These are phyloP conservation scores for Euclidium syriacum DNA, from an alignment of 345 rosid genomes.

Conservation along the genomic window DNA sequence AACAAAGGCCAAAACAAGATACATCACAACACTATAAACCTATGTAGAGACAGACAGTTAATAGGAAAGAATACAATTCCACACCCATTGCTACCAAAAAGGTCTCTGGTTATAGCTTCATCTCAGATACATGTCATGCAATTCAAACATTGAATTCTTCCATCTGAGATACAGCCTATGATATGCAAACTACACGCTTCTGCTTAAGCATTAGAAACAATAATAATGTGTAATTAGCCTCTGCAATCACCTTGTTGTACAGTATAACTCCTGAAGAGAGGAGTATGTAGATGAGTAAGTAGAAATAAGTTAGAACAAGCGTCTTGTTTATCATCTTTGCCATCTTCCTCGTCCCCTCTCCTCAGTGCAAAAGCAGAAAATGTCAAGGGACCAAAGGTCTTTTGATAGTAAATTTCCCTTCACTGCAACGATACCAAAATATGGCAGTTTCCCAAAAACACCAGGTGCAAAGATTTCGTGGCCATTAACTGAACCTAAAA, in stretches of 20 bases:
- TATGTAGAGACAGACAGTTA: background rate
- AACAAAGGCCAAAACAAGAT: background rate
- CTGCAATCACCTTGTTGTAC: conserved; percentile 74
- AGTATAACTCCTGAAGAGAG: conserved; percentile 92
- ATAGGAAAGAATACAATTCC: background rate
- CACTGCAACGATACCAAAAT: conserved; percentile 15
- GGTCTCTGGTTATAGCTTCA: background rate
- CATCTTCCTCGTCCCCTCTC: conserved; percentile 23
- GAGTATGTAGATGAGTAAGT: conserved; percentile 71
- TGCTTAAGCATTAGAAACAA: background rate
- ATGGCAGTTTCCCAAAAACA: background rate
- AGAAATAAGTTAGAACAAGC: conserved; percentile 73
- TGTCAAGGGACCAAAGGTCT: background rate
- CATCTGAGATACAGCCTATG: background rate
- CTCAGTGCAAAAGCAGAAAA: conserved; percentile 12
- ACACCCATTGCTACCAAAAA: background rate
- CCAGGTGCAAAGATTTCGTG: background rate
- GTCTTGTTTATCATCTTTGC: conserved; percentile 66
- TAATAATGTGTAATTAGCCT: background rate
- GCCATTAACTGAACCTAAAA: conserved; percentile 11
- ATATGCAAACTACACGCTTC: background rate
- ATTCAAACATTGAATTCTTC: background rate
- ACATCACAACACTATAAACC: conserved; percentile 12
- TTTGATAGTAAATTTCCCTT: background rate
- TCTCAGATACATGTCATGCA: background rate